Evolutionary conservation across 2,329 filamentous ascomycete species (phyloP).

Genomic region (Macrophomina phaseolina): DNA sequence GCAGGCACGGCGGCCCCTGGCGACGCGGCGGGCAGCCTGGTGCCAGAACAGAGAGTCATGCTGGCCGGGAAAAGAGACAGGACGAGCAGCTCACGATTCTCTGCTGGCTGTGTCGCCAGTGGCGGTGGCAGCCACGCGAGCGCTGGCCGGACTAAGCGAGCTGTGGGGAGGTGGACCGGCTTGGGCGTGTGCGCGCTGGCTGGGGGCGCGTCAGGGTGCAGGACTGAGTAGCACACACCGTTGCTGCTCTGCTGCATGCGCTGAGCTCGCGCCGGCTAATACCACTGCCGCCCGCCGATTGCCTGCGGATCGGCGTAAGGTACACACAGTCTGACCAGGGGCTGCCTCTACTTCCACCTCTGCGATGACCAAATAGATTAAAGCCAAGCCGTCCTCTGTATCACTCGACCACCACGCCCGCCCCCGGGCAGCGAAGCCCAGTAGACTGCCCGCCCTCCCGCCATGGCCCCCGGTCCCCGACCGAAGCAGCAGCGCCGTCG

Average conservation of each 20-base stretch:
- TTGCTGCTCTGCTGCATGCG: neutral
- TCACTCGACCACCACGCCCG: conserved; percentile 30
- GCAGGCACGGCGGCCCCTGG: neutral
- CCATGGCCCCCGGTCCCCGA: neutral
- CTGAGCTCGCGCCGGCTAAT: conserved; percentile 8
- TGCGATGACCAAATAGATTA: conserved; percentile 31
- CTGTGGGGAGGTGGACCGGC: conserved; percentile 12
- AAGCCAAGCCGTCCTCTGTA: conserved; percentile 36
- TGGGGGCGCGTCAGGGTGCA: neutral
- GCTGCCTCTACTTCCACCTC: conserved; percentile 31
- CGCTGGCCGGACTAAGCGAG: conserved; percentile 16
- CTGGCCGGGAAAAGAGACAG: conserved; percentile 6
- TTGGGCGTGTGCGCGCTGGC: neutral
- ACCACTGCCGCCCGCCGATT: neutral
- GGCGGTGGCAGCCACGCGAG: conserved; percentile 28
- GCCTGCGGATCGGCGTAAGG: conserved; percentile 8
- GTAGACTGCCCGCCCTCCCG: neutral
- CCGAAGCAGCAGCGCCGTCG: neutral
- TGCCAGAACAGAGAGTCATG: conserved; percentile 5
- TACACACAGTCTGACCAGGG: conserved; percentile 28
- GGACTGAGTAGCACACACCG: neutral
- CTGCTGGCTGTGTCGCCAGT: neutral
- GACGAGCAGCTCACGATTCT: neutral
- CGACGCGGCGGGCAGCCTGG: neutral
- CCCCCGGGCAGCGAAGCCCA: neutral